Percentiles rank a stretch among this genome's conserved stretches.
Conservation (phyloP, 805 yeast species). For the Schizosaccharomyces osmophilus region DNA sequence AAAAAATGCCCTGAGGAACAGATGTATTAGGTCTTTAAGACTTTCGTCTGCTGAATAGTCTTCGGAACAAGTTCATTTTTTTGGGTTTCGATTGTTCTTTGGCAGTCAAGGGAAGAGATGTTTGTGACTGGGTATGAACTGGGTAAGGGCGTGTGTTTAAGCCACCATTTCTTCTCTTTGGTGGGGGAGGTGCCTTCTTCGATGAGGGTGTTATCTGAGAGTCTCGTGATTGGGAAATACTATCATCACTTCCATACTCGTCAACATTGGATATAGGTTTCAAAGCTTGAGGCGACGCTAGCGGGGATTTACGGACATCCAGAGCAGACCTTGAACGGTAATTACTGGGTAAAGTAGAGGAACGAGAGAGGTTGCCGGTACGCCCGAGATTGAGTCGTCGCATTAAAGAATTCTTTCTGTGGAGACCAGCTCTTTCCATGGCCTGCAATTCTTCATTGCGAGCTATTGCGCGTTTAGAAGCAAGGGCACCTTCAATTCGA, state of each 20-base stretch:
- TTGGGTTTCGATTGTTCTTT: neutral
- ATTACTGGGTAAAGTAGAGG: neutral
- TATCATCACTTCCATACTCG: neutral
- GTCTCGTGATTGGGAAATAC: neutral
- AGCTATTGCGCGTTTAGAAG: conserved; percentile 6
- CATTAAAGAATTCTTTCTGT: conserved; percentile 64
- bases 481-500: conserved; percentile 3
- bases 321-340: neutral
- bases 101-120: neutral
- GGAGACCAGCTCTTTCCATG: conserved; percentile 23
- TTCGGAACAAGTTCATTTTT: neutral
- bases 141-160: neutral
- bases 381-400: conserved; percentile 26
- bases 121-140: neutral
- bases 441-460: conserved; percentile 11
- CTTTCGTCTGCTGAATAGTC: neutral
- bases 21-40: neutral
- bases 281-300: neutral
- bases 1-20: neutral
- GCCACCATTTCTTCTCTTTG: neutral
- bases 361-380: neutral
- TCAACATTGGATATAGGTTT: neutral
- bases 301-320: neutral
- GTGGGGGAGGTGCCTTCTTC: neutral
- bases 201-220: neutral